Evolutionary conservation across 2,329 filamentous ascomycete species (phyloP).

Genomic region (Arthroderma sp.): DNA sequence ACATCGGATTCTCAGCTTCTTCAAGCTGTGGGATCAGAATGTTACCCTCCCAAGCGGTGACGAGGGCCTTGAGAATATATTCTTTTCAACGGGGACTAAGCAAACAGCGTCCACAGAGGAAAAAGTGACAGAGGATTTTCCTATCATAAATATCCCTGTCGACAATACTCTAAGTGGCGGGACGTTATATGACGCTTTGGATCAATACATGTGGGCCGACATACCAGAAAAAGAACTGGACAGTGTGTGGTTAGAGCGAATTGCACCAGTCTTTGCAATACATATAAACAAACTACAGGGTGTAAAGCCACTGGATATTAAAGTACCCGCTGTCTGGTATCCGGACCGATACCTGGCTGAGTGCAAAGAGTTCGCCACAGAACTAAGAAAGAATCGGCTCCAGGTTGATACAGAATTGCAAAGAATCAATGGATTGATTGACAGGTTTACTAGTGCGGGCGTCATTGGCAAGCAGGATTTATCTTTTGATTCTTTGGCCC

Average conservation of each 20-base stretch:
- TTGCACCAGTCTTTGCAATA: conserved; percentile 45
- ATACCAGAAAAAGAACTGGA: conserved; percentile 26
- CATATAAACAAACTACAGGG: conserved; percentile 25
- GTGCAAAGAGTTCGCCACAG: conserved; percentile 34
- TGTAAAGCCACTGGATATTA: conserved; percentile 29
- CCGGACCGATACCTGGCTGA: conserved; percentile 47
- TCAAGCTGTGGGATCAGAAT: conserved; percentile 37
- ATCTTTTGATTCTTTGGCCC: conserved; percentile 20
- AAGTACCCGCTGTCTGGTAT: conserved; percentile 42
- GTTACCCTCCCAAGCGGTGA: conserved; percentile 30
- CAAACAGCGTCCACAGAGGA: conserved; percentile 17
- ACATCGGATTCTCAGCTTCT: conserved; percentile 30
- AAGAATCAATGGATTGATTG: conserved; percentile 20
- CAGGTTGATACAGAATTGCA: conserved; percentile 22
- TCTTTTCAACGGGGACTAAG: conserved; percentile 35
- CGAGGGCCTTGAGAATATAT: conserved; percentile 30
- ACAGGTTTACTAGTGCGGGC: conserved; percentile 18
- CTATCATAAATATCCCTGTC: conserved; percentile 26
- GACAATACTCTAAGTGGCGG: conserved; percentile 28
- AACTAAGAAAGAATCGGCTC: conserved; percentile 31
- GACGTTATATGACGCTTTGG: conserved; percentile 42
- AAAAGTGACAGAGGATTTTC: conserved; percentile 25
- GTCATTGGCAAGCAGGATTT: conserved; percentile 11
- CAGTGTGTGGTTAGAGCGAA: conserved; percentile 34
- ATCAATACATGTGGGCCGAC: conserved; percentile 38